These are phyloP conservation scores for Craterostigma plantagineum DNA, from an alignment of 257 asterid species.

Conservation along the genomic window DNA sequence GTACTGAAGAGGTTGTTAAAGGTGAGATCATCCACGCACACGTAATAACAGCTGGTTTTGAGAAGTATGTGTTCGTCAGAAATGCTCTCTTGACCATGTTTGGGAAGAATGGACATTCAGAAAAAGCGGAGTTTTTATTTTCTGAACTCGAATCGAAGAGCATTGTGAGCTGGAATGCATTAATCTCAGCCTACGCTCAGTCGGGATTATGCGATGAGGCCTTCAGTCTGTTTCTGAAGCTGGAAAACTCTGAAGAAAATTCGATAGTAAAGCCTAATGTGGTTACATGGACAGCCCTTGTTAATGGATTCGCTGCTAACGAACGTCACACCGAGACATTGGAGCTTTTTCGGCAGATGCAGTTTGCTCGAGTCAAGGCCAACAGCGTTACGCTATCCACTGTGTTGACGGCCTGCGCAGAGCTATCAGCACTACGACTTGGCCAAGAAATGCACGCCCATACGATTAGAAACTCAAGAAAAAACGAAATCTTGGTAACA, in stretches of 20 bases:
- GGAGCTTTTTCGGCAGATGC: conserved; percentile 49
- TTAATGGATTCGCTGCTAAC: conserved; percentile 30
- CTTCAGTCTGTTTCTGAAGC: conserved; percentile 17
- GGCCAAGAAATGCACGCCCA: conserved; percentile 49
- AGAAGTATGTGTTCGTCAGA: conserved; percentile 23
- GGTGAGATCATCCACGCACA: conserved; percentile 33
- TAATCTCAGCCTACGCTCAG: conserved; percentile 50
- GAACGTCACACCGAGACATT: conserved; percentile 26
- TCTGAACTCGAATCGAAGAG: conserved; percentile 21
- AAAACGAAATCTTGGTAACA: conserved; percentile 17
- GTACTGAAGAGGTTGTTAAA: conserved; percentile 15
- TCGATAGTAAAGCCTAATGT: conserved; percentile 28
- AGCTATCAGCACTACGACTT: conserved; percentile 28
- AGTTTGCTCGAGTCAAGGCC: conserved; percentile 21
- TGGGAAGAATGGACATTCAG: conserved; percentile 25
- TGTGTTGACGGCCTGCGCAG: conserved; percentile 40
- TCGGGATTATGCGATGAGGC: conserved; percentile 45
- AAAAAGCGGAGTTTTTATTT: conserved; percentile 34
- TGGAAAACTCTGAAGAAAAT: conserved; percentile 14
- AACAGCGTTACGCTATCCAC: conserved; percentile 34
- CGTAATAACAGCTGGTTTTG: conserved; percentile 43
- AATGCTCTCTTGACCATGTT: conserved; percentile 49
- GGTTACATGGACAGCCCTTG: conserved; percentile 51
- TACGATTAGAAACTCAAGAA: conserved; percentile 14
- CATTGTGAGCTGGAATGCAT: conserved; percentile 56